These are phyloP conservation scores for Allium sativum DNA, from an alignment of 106 monocot species.

Conservation along the genomic window DNA sequence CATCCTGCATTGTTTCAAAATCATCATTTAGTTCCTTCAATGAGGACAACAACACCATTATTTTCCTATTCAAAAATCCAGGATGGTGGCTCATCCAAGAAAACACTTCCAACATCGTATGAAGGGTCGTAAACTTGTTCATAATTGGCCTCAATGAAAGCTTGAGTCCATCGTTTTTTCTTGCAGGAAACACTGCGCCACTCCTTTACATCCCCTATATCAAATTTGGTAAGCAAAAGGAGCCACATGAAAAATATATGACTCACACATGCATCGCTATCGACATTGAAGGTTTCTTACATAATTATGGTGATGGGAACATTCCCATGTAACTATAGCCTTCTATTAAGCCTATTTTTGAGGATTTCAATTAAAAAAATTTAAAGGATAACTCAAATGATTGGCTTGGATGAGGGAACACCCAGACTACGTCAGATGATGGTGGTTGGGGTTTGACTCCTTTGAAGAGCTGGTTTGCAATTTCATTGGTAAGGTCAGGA, in stretches of 20 bases:
- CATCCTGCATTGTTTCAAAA: conserved; percentile 62
- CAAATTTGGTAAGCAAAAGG: conserved; percentile 85
- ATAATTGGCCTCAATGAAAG: conserved; percentile 70
- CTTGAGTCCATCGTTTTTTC: conserved; percentile 17
- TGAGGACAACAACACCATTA: conserved; percentile 64
- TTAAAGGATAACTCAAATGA: no score
- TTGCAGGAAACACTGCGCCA: conserved; percentile 72
- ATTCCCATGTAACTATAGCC: no score
- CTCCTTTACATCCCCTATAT: conserved; percentile 84
- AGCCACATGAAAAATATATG: conserved; percentile 40
- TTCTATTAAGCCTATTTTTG: no score
- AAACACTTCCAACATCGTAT: conserved; percentile 51
- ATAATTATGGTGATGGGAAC: no score
- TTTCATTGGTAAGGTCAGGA: conserved; percentile 60
- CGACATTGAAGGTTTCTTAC: no score
- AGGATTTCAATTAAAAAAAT: no score
- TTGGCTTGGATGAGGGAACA: no score
- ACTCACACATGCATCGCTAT: no score
- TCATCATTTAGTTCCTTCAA: conserved; percentile 46
- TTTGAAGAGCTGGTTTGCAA: no score
- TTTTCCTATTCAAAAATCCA: conserved; percentile 79
- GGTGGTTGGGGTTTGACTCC: no score
- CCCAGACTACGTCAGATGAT: no score
- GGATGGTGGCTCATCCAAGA: conserved; percentile 84
- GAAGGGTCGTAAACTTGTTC: conserved; percentile 67